Conservation (phyloP, 177 flowering plant genomes). For the Telopea speciosissima region DNA sequence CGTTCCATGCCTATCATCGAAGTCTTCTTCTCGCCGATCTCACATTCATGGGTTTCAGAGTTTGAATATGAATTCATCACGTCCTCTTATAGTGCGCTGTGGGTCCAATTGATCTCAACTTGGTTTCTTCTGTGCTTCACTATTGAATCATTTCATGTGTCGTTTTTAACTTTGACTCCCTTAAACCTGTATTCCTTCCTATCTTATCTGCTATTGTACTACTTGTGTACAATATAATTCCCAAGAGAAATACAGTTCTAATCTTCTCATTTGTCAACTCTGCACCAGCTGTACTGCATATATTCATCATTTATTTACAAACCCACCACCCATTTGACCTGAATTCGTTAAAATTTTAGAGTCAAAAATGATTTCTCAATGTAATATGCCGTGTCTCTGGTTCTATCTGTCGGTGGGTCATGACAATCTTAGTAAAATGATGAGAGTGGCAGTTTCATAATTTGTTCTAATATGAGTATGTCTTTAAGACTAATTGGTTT, state of each 20-base stretch:
- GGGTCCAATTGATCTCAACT: neutral
- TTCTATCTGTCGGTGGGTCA: slow-evolving; percentile 11
- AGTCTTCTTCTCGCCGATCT: neutral
- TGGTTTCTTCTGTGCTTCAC: neutral
- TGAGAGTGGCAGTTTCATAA: neutral
- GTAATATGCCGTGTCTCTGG: neutral
- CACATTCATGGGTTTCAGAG: neutral
- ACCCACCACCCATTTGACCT: slow-evolving; percentile 4
- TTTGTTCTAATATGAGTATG: neutral
- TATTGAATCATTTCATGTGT: neutral
- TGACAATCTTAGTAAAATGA: slow-evolving; percentile 7
- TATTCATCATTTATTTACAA: neutral
- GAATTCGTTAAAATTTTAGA: neutral
- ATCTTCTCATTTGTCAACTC: neutral
- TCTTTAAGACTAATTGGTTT: neutral
- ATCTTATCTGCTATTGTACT: neutral
- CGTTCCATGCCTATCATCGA: slow-evolving; percentile 8
- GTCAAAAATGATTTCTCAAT: neutral
- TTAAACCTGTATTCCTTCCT: neutral
- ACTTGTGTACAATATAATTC: neutral
- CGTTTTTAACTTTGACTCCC: neutral
- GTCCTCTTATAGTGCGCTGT: slow-evolving; percentile 10
- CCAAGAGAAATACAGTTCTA: neutral
- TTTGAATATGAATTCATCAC: neutral
- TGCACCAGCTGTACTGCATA: slow-evolving; percentile 5